These are phyloP conservation scores for Saccharomycopsis guyanensis DNA, from an alignment of 805 yeast genomes.

Conservation along the genomic window DNA sequence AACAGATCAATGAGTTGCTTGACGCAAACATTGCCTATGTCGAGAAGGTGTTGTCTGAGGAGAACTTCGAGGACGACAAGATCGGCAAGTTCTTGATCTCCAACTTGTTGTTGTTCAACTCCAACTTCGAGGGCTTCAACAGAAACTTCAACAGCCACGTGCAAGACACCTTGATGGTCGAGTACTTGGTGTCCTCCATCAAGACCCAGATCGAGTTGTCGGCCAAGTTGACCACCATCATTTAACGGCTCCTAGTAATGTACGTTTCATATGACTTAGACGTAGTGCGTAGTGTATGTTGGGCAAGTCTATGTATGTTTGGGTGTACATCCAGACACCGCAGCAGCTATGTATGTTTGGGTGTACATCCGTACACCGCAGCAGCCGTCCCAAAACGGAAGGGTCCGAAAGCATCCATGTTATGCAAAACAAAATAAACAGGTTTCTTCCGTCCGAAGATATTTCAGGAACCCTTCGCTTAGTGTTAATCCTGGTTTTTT, in stretches of 20 bases:
- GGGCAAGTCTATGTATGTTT: no score
- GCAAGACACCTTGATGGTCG: conserved; percentile 76
- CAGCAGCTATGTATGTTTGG: no score
- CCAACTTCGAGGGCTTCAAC: conserved; percentile 42
- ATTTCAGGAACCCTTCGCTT: no score
- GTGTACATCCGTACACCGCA: no score
- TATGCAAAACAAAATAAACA: no score
- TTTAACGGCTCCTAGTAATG: conserved; percentile 15
- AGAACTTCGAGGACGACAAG: conserved; percentile 43
- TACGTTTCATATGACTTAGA: background rate
- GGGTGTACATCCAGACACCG: no score
- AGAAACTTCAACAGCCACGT: conserved; percentile 59
- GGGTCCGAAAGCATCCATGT: no score
- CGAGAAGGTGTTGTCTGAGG: conserved; percentile 34
- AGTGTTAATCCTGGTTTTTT: no score
- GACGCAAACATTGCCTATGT: conserved; percentile 44
- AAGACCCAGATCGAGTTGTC: conserved; percentile 79
- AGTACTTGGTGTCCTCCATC: conserved; percentile 73
- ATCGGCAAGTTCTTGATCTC: conserved; percentile 63
- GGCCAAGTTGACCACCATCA: conserved; percentile 58
- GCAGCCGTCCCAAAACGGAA: no score
- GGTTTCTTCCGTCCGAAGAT: no score
- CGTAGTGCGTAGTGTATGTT: no score
- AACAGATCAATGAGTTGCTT: conserved; percentile 38
- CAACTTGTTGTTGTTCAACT: conserved; percentile 42